phyloP scores from a whole-genome alignment of 257 asterid species.

The Knoxia roxburghii region DNA sequence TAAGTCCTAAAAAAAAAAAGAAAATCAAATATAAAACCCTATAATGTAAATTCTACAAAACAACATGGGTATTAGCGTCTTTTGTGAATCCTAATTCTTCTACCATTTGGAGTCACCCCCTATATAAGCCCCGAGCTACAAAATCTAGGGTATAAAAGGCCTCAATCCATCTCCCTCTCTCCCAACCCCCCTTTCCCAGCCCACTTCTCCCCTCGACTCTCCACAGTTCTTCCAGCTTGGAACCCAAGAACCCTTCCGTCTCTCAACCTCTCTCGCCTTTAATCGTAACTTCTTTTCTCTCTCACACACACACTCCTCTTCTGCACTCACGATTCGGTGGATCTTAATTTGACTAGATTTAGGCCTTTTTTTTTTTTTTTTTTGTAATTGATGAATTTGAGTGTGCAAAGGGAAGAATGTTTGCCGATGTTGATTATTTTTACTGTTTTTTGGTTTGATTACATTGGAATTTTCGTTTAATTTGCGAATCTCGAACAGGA shows the following conservation, averaged over 20 bases:
- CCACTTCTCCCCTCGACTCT: constrained; percentile 9
- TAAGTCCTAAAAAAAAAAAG: neutral
- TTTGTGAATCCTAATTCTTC: neutral
- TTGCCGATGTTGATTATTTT: neutral
- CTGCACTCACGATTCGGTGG: neutral
- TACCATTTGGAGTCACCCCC: constrained; percentile 12
- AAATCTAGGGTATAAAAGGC: constrained; percentile 76
- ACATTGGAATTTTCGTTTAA: neutral
- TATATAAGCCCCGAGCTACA: constrained; percentile 52
- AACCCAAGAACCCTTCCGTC: neutral
- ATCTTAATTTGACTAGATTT: neutral
- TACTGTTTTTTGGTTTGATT: neutral
- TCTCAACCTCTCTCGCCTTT: constrained; percentile 5
- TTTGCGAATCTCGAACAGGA: constrained; percentile 16
- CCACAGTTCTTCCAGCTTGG: neutral
- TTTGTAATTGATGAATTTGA: neutral
- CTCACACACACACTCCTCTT: neutral
- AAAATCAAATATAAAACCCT: neutral
- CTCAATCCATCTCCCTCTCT: constrained; percentile 59
- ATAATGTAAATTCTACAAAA: neutral
- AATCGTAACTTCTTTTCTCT: constrained; percentile 4
- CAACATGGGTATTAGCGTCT: constrained; percentile 25
- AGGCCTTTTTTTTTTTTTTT: neutral
- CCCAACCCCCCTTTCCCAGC: neutral
- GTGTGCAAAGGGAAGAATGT: neutral